Base-by-base conservation (phyloP, 139 green algal species). In the Coccomyxa sp. region DNA sequence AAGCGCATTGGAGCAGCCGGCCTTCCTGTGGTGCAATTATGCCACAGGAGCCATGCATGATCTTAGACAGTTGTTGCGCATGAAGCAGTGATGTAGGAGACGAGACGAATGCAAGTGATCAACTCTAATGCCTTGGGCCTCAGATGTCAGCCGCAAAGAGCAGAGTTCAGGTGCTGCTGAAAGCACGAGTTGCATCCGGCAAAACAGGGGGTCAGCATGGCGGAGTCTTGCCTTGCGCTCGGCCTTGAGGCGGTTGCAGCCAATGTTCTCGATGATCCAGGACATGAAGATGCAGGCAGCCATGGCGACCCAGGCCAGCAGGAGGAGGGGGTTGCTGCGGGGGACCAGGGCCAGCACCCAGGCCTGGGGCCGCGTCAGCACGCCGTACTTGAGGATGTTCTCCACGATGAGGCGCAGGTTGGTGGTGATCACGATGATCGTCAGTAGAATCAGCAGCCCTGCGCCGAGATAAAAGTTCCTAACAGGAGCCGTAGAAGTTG, bases 321-420 rank as follows among this genome's bases (percentile, higher is more conserved):
- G 73, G 73, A 89, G 74, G 31, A 78, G 68, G 27, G 81, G 31
- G 50, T 80, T 83, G 64, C 81, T 81, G 38, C 39, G 29, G 12
- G 77, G 73, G 27, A 84, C 70, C 16, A 79, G 1, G 58, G 84
- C 33, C 78, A 89, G 44, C 8, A 80, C 39, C 18, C 86, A 86
- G 70, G 86, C 87, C 73, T 75, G 34, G 0, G 92, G 91, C 79
- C 93, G 93, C 68, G 91, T 85, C 33, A 89, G 83, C 38, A 92
- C 74, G 10, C 92, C 91, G 78, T 95, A 95, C 85, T 95, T 95
- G 73, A 96, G 79, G 35, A 94, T 79, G 86, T 97, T 97, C 82
- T 97, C 94, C 34, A 97, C 74, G 33, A 96, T 91, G 8, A 97
- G 85, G n/a, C 93, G 87, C 72, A 88, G 88, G 82, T 97, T 96